These are phyloP conservation scores for Penicillium roqueforti DNA, from an alignment of 495 filamentous ascomycete species.

Conservation along the genomic window DNA sequence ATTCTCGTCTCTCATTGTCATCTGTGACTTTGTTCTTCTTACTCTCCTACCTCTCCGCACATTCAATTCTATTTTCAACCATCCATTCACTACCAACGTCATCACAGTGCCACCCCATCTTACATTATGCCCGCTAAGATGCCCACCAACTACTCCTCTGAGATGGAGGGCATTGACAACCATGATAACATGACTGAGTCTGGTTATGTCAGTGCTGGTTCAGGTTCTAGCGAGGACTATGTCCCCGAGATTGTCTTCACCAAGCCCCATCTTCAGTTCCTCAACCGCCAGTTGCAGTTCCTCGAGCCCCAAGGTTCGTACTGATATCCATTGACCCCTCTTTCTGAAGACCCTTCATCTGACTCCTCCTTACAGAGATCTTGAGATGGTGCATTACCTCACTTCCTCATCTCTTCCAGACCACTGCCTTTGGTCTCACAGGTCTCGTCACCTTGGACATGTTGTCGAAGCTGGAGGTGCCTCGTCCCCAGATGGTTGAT, in stretches of 20 bases:
- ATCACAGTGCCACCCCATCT: background rate
- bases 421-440: conserved; percentile 94
- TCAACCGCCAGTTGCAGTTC: conserved; percentile 82
- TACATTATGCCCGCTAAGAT: conserved; percentile 42
- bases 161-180: conserved; percentile 35
- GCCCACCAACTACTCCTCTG: conserved; percentile 37
- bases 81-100: conserved; percentile 2
- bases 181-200: conserved; percentile 60
- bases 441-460: conserved; percentile 94
- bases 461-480: conserved; percentile 77
- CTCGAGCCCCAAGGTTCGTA: conserved; percentile 68
- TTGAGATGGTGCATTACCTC: conserved; percentile 88
- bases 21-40: conserved; percentile 19
- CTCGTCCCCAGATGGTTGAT: conserved; percentile 66
- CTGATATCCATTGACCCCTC: conserved; percentile 7
- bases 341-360: conserved; percentile 12
- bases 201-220: conserved; percentile 77
- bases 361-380: conserved; percentile 57
- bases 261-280: conserved; percentile 77
- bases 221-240: conserved; percentile 59
- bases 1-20: conserved; percentile 28
- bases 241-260: conserved; percentile 81
- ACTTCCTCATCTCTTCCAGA: conserved; percentile 89
- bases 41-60: conserved; percentile 6
- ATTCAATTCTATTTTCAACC: conserved; percentile 2